phyloP scores from a whole-genome alignment of 441 rosid species.

The Populus hybrid region DNA sequence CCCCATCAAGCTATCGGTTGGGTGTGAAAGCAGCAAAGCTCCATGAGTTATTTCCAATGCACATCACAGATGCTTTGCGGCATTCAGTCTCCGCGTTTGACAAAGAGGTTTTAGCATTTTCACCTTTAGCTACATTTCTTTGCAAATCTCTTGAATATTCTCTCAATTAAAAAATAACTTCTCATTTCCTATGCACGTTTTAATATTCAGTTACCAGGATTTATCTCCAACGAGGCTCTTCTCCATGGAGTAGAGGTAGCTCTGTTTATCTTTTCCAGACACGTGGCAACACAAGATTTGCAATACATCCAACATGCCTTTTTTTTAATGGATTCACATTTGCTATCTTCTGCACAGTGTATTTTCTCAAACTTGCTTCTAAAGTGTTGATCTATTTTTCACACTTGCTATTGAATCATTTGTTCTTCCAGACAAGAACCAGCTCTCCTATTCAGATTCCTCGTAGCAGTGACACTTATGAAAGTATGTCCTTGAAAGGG shows the following conservation, averaged over 20 bases:
- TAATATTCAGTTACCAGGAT: slow-evolving; percentile 89
- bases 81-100: slow-evolving; percentile 68
- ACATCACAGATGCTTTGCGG: slow-evolving; percentile 70
- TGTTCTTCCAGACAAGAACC: slow-evolving; percentile 68
- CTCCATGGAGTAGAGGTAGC: slow-evolving; percentile 95
- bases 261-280: not conserved
- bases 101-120: slow-evolving; percentile 51
- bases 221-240: slow-evolving; percentile 75
- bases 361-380: not conserved
- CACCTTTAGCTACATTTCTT: not conserved
- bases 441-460: slow-evolving; percentile 85
- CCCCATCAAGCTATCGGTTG: slow-evolving; percentile 84
- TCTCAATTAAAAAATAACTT: not conserved
- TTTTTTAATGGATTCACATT: slow-evolving; percentile 5
- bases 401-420: not conserved
- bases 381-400: not conserved
- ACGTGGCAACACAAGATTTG: not conserved
- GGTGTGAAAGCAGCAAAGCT: slow-evolving; percentile 83
- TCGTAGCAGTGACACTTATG: slow-evolving; percentile 61
- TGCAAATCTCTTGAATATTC: not conserved
- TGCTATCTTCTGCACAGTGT: not conserved
- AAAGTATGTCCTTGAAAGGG: slow-evolving; percentile 68
- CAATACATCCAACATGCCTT: not conserved
- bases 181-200: no score
- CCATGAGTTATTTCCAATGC: slow-evolving; percentile 69